A percentile compares a stretch with the other conserved stretches of the same genome.
Evolutionary conservation across 83 land plant species (phyloP).

Genomic region (Larix sibirica): DNA sequence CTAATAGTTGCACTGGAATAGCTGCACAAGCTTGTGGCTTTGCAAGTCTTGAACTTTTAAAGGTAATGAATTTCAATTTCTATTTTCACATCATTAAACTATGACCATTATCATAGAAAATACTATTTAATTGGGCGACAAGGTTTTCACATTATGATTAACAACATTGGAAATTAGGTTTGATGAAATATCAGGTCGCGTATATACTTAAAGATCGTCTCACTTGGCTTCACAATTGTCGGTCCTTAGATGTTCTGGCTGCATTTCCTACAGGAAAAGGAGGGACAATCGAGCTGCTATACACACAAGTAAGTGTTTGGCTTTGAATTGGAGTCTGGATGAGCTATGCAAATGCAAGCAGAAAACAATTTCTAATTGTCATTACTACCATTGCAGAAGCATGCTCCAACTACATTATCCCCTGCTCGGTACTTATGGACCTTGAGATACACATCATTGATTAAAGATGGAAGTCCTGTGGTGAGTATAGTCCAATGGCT

Average conservation of each 20-base stretch:
- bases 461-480: conserved; percentile 74
- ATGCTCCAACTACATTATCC: conserved; percentile 77
- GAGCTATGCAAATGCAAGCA: neutral
- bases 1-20: conserved; percentile 78
- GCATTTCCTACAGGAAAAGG: conserved; percentile 58
- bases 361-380: neutral
- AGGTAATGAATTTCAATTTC: conserved; percentile 46
- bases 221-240: conserved; percentile 75
- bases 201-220: conserved; percentile 73
- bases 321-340: neutral
- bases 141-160: neutral
- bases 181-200: conserved; percentile 47
- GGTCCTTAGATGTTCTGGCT: conserved; percentile 55
- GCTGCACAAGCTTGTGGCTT: conserved; percentile 95
- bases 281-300: conserved; percentile 77
- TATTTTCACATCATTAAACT: neutral
- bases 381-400: conserved; percentile 28
- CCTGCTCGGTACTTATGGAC: conserved; percentile 66
- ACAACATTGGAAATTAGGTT: neutral
- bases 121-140: neutral
- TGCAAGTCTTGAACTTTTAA: conserved; percentile 78
- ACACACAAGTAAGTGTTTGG: conserved; percentile 47
- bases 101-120: neutral
- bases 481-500: conserved; percentile 25
- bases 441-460: conserved; percentile 57